Conservation (phyloP, 495 filamentous ascomycete species). For the Lentithecium fluviatile region DNA sequence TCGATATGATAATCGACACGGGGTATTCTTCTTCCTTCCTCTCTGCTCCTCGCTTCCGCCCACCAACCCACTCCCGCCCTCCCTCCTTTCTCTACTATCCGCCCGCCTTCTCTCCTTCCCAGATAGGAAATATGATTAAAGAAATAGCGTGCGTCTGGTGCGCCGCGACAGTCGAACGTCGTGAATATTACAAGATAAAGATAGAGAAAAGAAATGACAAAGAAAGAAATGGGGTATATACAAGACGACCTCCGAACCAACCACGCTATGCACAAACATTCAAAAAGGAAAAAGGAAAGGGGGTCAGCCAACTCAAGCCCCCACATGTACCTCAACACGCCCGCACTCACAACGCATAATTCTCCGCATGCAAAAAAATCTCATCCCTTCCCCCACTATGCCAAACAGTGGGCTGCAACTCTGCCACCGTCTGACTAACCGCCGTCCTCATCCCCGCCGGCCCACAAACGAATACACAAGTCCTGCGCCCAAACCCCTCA, state of each 20-base stretch:
- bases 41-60: not conserved
- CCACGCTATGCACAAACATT: slow-evolving; percentile 16
- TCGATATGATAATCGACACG: not conserved
- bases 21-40: not conserved
- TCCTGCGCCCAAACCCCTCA: slow-evolving; percentile 73
- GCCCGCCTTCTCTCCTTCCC: too few relatives aligned
- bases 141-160: too few relatives aligned
- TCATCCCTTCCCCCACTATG: slow-evolving; percentile 74
- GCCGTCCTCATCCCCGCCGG: slow-evolving; percentile 83
- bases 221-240: not conserved
- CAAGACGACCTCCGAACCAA: too few relatives aligned
- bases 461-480: slow-evolving; percentile 92
- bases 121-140: too few relatives aligned
- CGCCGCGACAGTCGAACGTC: too few relatives aligned
- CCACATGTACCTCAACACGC: not conserved
- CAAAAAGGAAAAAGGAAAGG: slow-evolving; percentile 5
- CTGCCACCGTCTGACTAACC: slow-evolving; percentile 78
- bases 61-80: not conserved
- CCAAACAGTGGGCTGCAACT: slow-evolving; percentile 80
- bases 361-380: slow-evolving; percentile 93
- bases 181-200: too few relatives aligned
- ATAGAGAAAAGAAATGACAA: not conserved
- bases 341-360: slow-evolving; percentile 69
- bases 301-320: too few relatives aligned
- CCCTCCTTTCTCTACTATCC: too few relatives aligned